Base-by-base conservation (phyloP, 2,329 filamentous ascomycete genomes). In the Colletotrichum lentis region DNA sequence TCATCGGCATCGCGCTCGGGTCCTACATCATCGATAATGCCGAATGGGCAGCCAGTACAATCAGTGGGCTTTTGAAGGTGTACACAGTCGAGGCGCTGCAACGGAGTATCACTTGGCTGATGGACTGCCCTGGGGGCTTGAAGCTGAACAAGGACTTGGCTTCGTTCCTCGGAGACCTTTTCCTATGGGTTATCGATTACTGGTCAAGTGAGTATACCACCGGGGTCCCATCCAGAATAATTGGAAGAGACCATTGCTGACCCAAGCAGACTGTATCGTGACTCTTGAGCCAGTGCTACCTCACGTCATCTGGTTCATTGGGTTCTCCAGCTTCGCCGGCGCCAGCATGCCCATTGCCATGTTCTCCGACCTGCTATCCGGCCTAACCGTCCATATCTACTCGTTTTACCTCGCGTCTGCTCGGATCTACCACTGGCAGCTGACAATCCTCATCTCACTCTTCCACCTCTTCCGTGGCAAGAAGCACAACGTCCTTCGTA, bases 401-500 rank as follows among this genome's bases (percentile, higher is more conserved):
- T 97, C 92, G 1, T 99, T 99, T 78, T 99, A 99, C 79, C 90
- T 98, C 65, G 95, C 96, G 18, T 97, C 94, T 10, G 96, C 96
- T 3, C 91, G 96, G 59, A 98, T 99, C 74, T 99, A 95, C 79
- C 94, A 98, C 80, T 99, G 96, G 96, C 96, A 99, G 80, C 89
- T 99, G 69, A 97, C 92, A 3, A 98, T 99, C 70, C 91, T 99
- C 71, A 90, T 95, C 72, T 98, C 95, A 12, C 88, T 99, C n/a
- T 99, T 99, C 79, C 96, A 99, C 77, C 89, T 99, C 11, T 99
- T 99, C 77, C 92, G 95, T 39, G 96, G 96, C 67, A 98, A 97
- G 82, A 99, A 99, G 79, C 91, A 97, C 76, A 99, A 99, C 73
- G 91, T 99, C 18, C 87, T 99, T 24, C 91, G 96, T 70, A 97